These are phyloP conservation scores for Nicotiana attenuata DNA, from an alignment of 257 asterid species.

Conservation along the genomic window DNA sequence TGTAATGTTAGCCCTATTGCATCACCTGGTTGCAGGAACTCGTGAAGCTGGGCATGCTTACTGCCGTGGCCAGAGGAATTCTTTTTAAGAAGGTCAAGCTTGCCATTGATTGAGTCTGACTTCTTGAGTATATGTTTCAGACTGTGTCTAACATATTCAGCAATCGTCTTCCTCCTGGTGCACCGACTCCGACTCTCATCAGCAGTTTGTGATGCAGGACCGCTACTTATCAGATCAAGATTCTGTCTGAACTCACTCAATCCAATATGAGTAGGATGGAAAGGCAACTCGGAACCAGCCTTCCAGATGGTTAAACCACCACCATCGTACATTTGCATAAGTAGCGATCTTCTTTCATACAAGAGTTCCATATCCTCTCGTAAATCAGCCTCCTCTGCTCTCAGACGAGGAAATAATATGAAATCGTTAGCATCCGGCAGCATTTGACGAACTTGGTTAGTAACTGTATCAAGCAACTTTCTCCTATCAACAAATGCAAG, in stretches of 20 bases:
- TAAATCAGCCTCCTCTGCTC: constrained; percentile 40
- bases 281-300: constrained; percentile 32
- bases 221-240: constrained; percentile 36
- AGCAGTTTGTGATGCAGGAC: constrained; percentile 30
- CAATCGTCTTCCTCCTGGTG: constrained; percentile 48
- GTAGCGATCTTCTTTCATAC: constrained; percentile 56
- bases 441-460: constrained; percentile 44
- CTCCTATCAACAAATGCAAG: constrained; percentile 85
- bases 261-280: constrained; percentile 47
- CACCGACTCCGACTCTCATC: constrained; percentile 31
- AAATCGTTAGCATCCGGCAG: constrained; percentile 36
- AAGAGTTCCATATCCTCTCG: constrained; percentile 39
- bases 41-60: constrained; percentile 63
- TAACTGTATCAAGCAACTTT: constrained; percentile 63
- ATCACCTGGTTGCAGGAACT: constrained; percentile 62
- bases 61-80: constrained; percentile 34
- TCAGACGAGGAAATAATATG: constrained; percentile 48
- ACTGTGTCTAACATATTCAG: constrained; percentile 58
- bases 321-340: constrained; percentile 53
- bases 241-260: constrained; percentile 45
- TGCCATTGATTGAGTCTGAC: constrained; percentile 48
- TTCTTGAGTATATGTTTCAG: constrained; percentile 64
- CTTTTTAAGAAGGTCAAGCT: constrained; percentile 35
- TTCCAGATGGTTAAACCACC: constrained; percentile 34
- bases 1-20: constrained; percentile 55